phyloP scores from a whole-genome alignment of 805 yeast genomes.

The Hanseniaspora nectarophila region DNA sequence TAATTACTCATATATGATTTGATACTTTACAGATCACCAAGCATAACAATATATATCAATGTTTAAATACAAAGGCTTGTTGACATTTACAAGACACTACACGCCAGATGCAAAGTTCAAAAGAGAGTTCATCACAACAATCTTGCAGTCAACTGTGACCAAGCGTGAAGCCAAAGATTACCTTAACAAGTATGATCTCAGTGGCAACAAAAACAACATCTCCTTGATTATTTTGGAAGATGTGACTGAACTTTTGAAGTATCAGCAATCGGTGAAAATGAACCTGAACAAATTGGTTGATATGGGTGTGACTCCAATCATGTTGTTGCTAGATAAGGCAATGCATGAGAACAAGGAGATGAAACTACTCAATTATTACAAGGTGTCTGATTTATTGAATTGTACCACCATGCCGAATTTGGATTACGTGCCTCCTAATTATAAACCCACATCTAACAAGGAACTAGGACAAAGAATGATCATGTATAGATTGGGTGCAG shows the following conservation, averaged over 20 bases:
- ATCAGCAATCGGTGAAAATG: slow-evolving; percentile 1
- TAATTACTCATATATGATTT: no score
- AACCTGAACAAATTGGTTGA: slow-evolving; percentile 22
- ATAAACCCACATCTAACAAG: slow-evolving; percentile 44
- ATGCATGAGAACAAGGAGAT: background rate
- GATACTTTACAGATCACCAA: no score
- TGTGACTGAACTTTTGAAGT: slow-evolving; percentile 16
- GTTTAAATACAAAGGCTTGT: background rate
- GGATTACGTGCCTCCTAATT: slow-evolving; percentile 51
- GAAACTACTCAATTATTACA: slow-evolving; percentile 19
- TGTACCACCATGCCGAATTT: slow-evolving; percentile 26
- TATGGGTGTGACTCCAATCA: slow-evolving; percentile 60
- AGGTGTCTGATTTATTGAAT: slow-evolving; percentile 27
- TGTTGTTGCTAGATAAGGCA: slow-evolving; percentile 37
- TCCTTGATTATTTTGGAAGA: slow-evolving; percentile 25
- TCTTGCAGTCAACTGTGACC: slow-evolving; percentile 81
- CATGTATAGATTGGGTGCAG: slow-evolving; percentile 26
- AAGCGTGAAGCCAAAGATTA: slow-evolving; percentile 83
- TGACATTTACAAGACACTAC: background rate
- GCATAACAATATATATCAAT: no score
- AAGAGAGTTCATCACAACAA: slow-evolving; percentile 66
- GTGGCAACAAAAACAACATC: slow-evolving; percentile 19
- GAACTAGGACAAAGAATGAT: slow-evolving; percentile 30
- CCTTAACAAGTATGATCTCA: slow-evolving; percentile 48
- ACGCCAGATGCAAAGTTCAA: slow-evolving; percentile 33